phyloP scores from a whole-genome alignment of 306 rosid species.

The Fragaria nilgerrensis region DNA sequence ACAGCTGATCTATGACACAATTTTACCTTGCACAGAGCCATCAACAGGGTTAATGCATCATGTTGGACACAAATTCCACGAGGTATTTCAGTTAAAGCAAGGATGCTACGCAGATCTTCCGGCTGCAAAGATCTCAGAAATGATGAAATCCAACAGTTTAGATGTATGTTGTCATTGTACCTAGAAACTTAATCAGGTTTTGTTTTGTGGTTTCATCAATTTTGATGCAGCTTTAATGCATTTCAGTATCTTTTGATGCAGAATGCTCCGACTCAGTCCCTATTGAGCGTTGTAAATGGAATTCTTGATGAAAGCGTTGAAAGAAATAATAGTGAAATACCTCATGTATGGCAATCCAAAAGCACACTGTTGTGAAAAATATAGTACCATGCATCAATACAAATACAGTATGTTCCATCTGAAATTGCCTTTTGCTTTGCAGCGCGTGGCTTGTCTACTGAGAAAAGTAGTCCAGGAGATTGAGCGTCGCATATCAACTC shows the following conservation, averaged over 20 bases:
- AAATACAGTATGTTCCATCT: constrained; percentile 19
- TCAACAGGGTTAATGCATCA: constrained; percentile 32
- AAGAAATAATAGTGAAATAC: constrained; percentile 81
- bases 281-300: constrained; percentile 81
- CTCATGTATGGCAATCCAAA: constrained; percentile 51
- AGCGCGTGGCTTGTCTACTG: constrained; percentile 81
- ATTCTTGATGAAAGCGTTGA: constrained; percentile 86
- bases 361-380: constrained; percentile 16
- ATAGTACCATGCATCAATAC: constrained; percentile 3
- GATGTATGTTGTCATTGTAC: constrained; percentile 46
- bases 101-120: constrained; percentile 73
- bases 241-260: constrained; percentile 76
- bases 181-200: constrained; percentile 6
- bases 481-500: constrained; percentile 87
- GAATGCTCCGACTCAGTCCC: constrained; percentile 95
- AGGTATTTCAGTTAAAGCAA: constrained; percentile 66
- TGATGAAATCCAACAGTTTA: constrained; percentile 74
- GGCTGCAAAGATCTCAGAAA: constrained; percentile 69
- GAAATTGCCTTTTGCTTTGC: constrained; percentile 26
- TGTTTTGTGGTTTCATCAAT: constrained; percentile 19
- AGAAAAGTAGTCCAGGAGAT: constrained; percentile 91
- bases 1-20: constrained; percentile 13
- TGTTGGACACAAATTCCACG: constrained; percentile 64
- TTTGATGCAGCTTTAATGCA: constrained; percentile 57
- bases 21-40: constrained; percentile 37